Evolutionary conservation across 1,284 basidiomycete species (phyloP), one percentile per base, ranked within the genome.

Genomic region (Kalmanozyma brasiliensis): DNA sequence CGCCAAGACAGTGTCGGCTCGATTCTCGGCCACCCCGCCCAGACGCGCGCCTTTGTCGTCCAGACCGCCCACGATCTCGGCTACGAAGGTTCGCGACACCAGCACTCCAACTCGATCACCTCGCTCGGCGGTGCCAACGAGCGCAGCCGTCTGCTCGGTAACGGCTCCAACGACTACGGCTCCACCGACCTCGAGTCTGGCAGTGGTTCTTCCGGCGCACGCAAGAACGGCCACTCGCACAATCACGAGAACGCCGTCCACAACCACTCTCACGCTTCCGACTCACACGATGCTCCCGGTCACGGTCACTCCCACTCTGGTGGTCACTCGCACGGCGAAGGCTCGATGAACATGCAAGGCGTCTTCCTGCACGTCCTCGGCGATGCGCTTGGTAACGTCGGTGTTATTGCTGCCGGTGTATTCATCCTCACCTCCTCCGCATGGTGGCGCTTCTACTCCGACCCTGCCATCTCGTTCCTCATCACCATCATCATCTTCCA

Each of bases 401-500:
- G 96, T 63, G 96, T 99, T 67, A 98, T 99, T 65, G 88, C 90
- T 24, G 92, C 94, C 5, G 96, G 96, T 68, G 87, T 98, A 10
- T 79, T 82, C 66, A 82, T 82, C 66, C 55, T 73, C 53, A 62
- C 60, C 52, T 78, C 78, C 7, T 36, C 49, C 11, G 75, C 73
- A n/a, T 72, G 53, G 42, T 82, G 80, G 80, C 62, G 80, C 24
- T 93, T 89, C 81, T 98, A 95, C 85, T 93, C 90, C 72, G 96
- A 99, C 83, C 96, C 96, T 0, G 83, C 90, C 35, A 94, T 99
- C 83, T 94, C 91, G 80, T 87, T 99, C 78, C 85, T 98, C 52
- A 98, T 98, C 84, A 95, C 96, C 8, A 86, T 89, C 61, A 98
- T 98, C 83, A 99, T 99, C 73, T 96, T 98, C 85, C 92, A 91